Evolutionary conservation across 306 rosid genomes (phyloP).

Genomic region (Gynostemma pentaphyllum): DNA sequence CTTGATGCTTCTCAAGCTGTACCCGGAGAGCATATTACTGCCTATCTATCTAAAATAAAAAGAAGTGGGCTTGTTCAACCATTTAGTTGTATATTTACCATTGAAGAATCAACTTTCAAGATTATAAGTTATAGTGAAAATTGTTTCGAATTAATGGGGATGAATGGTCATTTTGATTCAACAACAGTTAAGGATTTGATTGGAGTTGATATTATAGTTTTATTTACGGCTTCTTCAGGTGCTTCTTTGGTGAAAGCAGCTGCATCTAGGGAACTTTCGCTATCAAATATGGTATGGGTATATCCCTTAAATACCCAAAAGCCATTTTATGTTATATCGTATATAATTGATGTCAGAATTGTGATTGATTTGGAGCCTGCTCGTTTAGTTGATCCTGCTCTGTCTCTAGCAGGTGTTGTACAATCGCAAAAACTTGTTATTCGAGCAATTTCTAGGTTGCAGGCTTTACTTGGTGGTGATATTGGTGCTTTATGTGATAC

Average conservation of each 20-base stretch:
- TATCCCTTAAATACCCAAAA: constrained; percentile 41
- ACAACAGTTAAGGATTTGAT: constrained; percentile 20
- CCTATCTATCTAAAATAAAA: constrained; percentile 50
- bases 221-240: constrained; percentile 57
- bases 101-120: constrained; percentile 45
- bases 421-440: constrained; percentile 79
- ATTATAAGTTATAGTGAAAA: constrained; percentile 59
- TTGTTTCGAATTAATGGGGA: constrained; percentile 50
- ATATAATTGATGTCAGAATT: constrained; percentile 69
- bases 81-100: constrained; percentile 59
- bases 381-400: constrained; percentile 42
- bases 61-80: constrained; percentile 69
- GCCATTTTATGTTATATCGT: constrained; percentile 68
- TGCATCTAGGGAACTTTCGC: constrained; percentile 41
- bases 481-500: constrained; percentile 50
- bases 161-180: constrained; percentile 17
- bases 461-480: constrained; percentile 66
- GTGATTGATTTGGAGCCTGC: constrained; percentile 87
- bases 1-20: constrained; percentile 32
- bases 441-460: constrained; percentile 72
- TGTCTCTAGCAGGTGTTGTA: constrained; percentile 65
- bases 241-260: constrained; percentile 49
- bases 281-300: constrained; percentile 63
- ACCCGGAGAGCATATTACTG: constrained; percentile 44
- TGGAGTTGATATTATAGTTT: constrained; percentile 49